Evolutionary conservation across 2,329 filamentous ascomycete species (phyloP), one percentile per base, ranked within the genome.

Genomic region (Fusarium multiceps): DNA sequence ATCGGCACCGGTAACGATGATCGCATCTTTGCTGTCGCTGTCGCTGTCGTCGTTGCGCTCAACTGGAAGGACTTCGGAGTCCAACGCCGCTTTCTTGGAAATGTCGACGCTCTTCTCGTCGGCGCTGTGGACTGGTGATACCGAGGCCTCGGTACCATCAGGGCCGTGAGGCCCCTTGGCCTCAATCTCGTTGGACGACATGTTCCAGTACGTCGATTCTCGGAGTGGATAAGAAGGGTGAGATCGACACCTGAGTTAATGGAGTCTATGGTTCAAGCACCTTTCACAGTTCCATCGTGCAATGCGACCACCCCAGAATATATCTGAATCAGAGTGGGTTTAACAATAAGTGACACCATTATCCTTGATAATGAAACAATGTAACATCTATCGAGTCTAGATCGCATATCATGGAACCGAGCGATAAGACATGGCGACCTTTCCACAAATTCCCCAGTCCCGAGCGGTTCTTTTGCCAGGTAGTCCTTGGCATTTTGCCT

Each of bases 1-100:
- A 72, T 88, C 86, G 10, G 80, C 76, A 54, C 85, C 86, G 0
- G 84, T 87, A 63, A 85, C 59, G 56, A 88, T 87, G 68, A 87
- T 82, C 16, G 71, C 77, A 25, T 85, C 78, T 25, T 82, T 80
- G 59, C 74, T 77, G 32, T 81, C 78, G 21, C 75, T 77, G 6
- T 81, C 78, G 32, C 77, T 78, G 1, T 78, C 77, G 3, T 77
- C 59, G 27, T 73, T 25, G 16, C 32, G 46, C n/a, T 28, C 25
- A 6, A 23, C n/a, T 12, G 4, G 65, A 13, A 45, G 56, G 40
- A 65, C n/a, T 11, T 63, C 54, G 6, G 50, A 20, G 4, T 41
- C 34, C 23, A 48, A 54, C 4, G 54, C 53, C 23, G 46, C 47
- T 10, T 58, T 46, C 16, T 68, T 59, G n/a, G 50, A 27, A 7